A percentile compares a stretch with the other conserved stretches of the same genome.
These are phyloP conservation scores for Balakata baccata DNA, from an alignment of 345 rosid species.

Conservation along the genomic window DNA sequence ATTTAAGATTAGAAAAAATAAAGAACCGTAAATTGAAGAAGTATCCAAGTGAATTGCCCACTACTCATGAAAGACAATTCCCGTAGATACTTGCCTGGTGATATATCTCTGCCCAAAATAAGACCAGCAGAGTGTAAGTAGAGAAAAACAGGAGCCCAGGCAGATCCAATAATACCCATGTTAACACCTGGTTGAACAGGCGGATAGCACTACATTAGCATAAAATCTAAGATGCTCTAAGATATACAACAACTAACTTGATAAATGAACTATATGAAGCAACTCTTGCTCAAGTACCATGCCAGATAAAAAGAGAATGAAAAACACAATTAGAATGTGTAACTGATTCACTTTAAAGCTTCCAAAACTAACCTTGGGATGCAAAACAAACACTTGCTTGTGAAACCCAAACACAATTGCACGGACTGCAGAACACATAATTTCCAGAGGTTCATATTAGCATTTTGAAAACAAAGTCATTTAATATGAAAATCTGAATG, in stretches of 20 bases:
- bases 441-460: neutral
- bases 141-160: constrained; percentile 93
- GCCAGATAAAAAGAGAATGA: neutral
- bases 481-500: neutral
- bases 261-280: neutral
- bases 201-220: constrained; percentile 16
- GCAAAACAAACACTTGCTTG: constrained; percentile 62
- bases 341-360: neutral
- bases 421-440: constrained; percentile 55
- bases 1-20: neutral
- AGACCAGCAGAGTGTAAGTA: constrained; percentile 81
- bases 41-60: neutral
- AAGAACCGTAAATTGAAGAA: neutral
- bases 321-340: no score
- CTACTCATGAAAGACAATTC: neutral
- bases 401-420: constrained; percentile 96
- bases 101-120: constrained; percentile 99
- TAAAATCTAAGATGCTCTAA: neutral
- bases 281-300: neutral
- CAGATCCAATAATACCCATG: constrained; percentile 65
- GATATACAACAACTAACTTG: neutral
- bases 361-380: constrained; percentile 71
- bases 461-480: neutral
- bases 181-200: constrained; percentile 55
- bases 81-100: constrained; percentile 68